Conservation (phyloP, 108 stramenopile genomes). For the Poteriospumella lacustris region DNA sequence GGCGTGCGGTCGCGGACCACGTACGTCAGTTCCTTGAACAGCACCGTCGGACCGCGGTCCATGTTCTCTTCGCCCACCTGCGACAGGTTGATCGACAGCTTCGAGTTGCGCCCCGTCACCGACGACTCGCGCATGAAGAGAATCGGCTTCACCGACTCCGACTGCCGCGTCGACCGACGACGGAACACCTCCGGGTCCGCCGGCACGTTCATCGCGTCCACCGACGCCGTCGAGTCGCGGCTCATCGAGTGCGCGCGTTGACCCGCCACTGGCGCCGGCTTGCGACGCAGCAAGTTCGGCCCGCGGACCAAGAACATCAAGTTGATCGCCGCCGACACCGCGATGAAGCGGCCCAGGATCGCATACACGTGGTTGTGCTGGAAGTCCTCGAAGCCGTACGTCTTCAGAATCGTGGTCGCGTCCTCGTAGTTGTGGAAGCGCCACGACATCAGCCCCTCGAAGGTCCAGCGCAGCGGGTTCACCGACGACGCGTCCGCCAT, state of each 20-base stretch:
- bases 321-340: neutral
- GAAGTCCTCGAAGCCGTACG: slow-evolving; percentile 7
- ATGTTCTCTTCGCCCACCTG: neutral
- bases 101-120: neutral
- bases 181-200: neutral
- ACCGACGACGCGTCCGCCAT: neutral
- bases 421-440: neutral
- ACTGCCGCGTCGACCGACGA: neutral
- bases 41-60: slow-evolving; percentile 10
- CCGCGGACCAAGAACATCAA: neutral
- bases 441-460: slow-evolving; percentile 13
- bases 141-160: slow-evolving; percentile 8
- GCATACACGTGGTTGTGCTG: neutral
- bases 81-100: neutral
- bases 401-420: neutral
- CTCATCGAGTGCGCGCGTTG: neutral
- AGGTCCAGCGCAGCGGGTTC: slow-evolving; percentile 19
- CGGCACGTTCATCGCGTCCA: no score
- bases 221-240: no score
- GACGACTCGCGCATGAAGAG: neutral
- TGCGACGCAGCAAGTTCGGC: neutral
- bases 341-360: slow-evolving; percentile 1
- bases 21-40: neutral
- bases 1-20: neutral
- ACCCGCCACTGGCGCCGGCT: neutral